Conservation (phyloP, 148 eudicot genomes). For the Pharnaceum exiguum region DNA sequence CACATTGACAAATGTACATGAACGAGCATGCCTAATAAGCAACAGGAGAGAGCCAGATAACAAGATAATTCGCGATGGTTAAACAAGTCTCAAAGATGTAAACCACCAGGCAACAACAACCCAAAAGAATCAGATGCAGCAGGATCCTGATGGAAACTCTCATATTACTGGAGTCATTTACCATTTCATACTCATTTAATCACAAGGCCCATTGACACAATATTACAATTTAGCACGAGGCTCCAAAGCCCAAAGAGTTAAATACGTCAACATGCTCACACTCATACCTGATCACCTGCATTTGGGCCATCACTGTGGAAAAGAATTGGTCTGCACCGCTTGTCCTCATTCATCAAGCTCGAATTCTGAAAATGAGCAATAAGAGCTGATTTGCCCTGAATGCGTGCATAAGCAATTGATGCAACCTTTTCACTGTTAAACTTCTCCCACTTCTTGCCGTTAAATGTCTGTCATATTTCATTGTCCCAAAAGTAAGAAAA, state of each 20-base stretch:
- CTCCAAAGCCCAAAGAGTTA: background rate
- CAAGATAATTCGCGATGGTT: no score
- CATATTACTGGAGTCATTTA: no score
- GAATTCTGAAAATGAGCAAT: slow-evolving; percentile 91
- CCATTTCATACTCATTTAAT: no score
- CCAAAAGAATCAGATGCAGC: no score
- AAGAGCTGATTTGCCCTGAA: slow-evolving; percentile 84
- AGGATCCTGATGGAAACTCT: no score
- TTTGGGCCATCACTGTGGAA: slow-evolving; percentile 78
- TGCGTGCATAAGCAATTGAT: slow-evolving; percentile 79
- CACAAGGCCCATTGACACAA: background rate
- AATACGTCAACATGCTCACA: background rate
- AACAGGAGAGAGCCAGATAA: no score
- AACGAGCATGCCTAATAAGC: no score
- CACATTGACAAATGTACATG: no score
- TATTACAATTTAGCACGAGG: background rate
- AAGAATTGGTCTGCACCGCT: slow-evolving; percentile 89
- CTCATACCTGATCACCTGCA: slow-evolving; percentile 87
- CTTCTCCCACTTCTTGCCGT: slow-evolving; percentile 96
- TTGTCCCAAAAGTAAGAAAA: background rate
- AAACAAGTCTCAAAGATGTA: no score
- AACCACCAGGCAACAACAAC: no score
- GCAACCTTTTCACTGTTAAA: slow-evolving; percentile 94
- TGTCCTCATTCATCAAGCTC: slow-evolving; percentile 98
- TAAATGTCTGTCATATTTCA: slow-evolving; percentile 42